A percentile compares a stretch with the other conserved stretches of the same genome.
Evolutionary conservation across 139 green algal species (phyloP).

Genomic region (Protoeuglena noctilucae): DNA sequence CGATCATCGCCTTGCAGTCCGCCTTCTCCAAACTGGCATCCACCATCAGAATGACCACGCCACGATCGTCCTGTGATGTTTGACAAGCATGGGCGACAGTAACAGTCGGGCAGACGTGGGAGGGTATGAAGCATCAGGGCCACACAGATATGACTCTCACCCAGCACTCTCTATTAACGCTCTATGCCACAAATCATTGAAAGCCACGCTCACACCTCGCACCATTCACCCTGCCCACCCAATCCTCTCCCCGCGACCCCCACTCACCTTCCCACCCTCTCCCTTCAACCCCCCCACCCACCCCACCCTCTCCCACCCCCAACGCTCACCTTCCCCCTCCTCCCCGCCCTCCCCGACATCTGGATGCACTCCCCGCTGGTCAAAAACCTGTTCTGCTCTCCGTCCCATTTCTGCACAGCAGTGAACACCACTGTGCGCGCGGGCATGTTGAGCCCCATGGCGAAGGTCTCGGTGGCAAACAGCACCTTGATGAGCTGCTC

Average conservation of each 20-base stretch:
- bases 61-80: slow-evolving; percentile 74
- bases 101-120: too few species aligned
- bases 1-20: slow-evolving; percentile 5
- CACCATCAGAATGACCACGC: slow-evolving; percentile 77
- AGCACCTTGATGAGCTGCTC: slow-evolving; percentile 43
- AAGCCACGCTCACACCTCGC: too few species aligned
- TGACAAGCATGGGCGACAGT: too few species aligned
- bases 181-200: too few species aligned
- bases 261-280: too few species aligned
- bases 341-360: slow-evolving; percentile 84
- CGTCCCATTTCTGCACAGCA: slow-evolving; percentile 78
- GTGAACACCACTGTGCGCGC: slow-evolving; percentile 85
- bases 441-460: slow-evolving; percentile 98
- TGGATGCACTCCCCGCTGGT: slow-evolving; percentile 87
- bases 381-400: slow-evolving; percentile 42
- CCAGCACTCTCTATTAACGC: too few species aligned
- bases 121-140: too few species aligned
- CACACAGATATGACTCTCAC: too few species aligned
- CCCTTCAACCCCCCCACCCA: too few species aligned
- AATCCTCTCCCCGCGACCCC: too few species aligned
- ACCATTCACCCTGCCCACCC: too few species aligned
- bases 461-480: slow-evolving; percentile 90
- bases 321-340: slow-evolving; percentile 78
- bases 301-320: too few species aligned
- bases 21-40: slow-evolving; percentile 39